Conservation (phyloP, 108 stramenopile species). For the Skeletonema costatum region DNA sequence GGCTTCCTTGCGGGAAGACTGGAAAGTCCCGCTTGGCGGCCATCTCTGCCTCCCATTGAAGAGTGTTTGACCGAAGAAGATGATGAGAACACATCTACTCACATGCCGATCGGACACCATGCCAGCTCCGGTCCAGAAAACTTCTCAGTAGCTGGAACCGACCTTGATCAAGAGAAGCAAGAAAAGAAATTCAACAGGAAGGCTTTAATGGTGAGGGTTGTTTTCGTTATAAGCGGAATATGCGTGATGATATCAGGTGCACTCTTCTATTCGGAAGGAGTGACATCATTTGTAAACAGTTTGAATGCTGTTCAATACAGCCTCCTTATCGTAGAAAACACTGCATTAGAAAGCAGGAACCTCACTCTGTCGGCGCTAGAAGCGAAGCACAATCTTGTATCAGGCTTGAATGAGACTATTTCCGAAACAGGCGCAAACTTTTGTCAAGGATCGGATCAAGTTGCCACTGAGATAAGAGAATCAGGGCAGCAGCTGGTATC, state of each 20-base stretch:
- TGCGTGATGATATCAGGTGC: not conserved
- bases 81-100: not conserved
- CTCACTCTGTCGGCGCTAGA: constrained; percentile 12
- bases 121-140: not conserved
- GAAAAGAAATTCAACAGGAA: constrained; percentile 21
- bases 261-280: constrained; percentile 18
- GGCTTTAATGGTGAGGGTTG: not conserved
- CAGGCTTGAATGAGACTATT: not conserved
- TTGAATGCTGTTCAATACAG: not conserved
- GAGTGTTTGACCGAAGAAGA: constrained; percentile 6
- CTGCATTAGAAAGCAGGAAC: constrained; percentile 6
- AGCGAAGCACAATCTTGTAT: constrained; percentile 1
- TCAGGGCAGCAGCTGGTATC: not conserved
- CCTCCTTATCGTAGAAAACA: constrained; percentile 15
- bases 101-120: not conserved
- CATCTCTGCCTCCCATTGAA: not conserved
- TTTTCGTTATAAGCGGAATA: constrained; percentile 17
- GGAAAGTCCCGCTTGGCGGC: not conserved
- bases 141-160: not conserved
- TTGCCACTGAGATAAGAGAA: not conserved
- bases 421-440: not conserved
- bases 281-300: constrained; percentile 1
- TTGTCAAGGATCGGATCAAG: not conserved
- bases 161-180: not conserved
- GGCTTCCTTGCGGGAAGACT: constrained; percentile 42